A percentile compares a stretch with the other conserved stretches of the same genome.
Evolutionary conservation across 139 green algal genomes (phyloP).

Genomic region (Micractinium conductrix): DNA sequence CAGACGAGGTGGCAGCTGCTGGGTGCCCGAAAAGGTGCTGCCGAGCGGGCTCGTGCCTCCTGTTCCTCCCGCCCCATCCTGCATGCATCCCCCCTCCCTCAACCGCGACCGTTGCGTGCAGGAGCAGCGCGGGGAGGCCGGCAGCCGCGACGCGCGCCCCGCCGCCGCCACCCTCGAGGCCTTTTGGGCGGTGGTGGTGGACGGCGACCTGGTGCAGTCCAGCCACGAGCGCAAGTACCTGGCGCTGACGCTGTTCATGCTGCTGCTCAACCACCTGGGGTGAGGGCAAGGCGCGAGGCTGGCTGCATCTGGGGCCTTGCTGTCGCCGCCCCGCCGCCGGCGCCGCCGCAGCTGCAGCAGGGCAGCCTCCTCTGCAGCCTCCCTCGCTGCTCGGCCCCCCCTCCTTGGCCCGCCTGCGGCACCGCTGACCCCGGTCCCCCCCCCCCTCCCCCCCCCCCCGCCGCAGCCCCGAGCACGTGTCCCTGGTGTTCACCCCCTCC

Average conservation of each 20-base stretch:
- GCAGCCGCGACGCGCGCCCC: background rate
- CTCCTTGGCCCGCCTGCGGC: no score
- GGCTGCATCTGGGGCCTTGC: background rate
- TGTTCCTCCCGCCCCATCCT: background rate
- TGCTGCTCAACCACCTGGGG: slow-evolving; percentile 63
- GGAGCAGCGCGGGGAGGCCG: slow-evolving; percentile 17
- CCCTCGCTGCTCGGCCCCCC: background rate
- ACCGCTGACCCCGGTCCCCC: background rate
- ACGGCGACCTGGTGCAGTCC: slow-evolving; percentile 60
- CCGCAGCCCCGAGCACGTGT: slow-evolving; percentile 52
- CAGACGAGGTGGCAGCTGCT: no score
- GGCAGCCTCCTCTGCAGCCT: background rate
- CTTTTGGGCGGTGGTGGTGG: slow-evolving; percentile 68
- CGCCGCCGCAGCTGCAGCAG: background rate
- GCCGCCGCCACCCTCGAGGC: slow-evolving; percentile 45
- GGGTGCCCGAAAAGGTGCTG: background rate
- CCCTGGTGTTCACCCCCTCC: slow-evolving; percentile 54
- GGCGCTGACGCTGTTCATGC: slow-evolving; percentile 74
- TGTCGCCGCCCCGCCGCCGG: background rate
- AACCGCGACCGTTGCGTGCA: background rate
- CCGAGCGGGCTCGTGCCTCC: background rate
- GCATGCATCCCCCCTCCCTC: background rate
- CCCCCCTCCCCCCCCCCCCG: background rate
- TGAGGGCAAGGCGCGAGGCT: no score
- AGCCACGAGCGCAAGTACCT: slow-evolving; percentile 79